These are phyloP conservation scores for Aegilops longissima DNA, from an alignment of 176 grass and related monocot species.

Conservation along the genomic window DNA sequence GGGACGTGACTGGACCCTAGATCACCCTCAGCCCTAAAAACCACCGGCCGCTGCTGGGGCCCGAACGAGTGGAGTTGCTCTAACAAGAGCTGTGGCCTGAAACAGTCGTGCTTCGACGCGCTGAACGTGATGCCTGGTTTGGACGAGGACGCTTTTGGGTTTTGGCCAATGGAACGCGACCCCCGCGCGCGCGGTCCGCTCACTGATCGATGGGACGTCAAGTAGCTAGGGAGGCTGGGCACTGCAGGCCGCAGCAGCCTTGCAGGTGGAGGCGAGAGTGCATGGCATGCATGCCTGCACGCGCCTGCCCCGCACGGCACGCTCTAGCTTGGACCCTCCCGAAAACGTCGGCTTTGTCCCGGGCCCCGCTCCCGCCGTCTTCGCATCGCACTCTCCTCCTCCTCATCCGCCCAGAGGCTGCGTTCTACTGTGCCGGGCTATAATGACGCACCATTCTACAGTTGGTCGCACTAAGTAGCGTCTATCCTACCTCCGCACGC, in stretches of 20 bases:
- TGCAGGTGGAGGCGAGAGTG: slow-evolving; percentile 2
- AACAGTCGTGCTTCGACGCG: neutral
- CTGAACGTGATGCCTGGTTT: neutral
- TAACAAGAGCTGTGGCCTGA: neutral
- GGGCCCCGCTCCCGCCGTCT: slow-evolving; percentile 7
- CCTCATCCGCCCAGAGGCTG: neutral
- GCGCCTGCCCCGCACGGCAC: neutral
- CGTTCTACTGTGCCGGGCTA: slow-evolving; percentile 5
- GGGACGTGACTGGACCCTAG: no score
- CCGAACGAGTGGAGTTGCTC: no score
- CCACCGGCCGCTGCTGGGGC: no score
- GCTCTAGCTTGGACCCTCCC: slow-evolving; percentile 17
- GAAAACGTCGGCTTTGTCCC: slow-evolving; percentile 48
- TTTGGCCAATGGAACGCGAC: neutral
- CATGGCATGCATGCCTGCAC: neutral
- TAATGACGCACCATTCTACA: neutral
- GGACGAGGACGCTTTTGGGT: neutral
- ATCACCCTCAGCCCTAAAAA: no score
- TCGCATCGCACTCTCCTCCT: neutral
- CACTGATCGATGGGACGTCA: slow-evolving; percentile 19
- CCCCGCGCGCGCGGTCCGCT: neutral
- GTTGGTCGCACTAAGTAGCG: neutral
- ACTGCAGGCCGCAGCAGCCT: neutral
- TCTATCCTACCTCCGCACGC: neutral
- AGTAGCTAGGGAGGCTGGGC: neutral